Evolutionary conservation across 2,329 filamentous ascomycete species (phyloP), one percentile per base, ranked within the genome.

Genomic region (Basipetospora sp.): DNA sequence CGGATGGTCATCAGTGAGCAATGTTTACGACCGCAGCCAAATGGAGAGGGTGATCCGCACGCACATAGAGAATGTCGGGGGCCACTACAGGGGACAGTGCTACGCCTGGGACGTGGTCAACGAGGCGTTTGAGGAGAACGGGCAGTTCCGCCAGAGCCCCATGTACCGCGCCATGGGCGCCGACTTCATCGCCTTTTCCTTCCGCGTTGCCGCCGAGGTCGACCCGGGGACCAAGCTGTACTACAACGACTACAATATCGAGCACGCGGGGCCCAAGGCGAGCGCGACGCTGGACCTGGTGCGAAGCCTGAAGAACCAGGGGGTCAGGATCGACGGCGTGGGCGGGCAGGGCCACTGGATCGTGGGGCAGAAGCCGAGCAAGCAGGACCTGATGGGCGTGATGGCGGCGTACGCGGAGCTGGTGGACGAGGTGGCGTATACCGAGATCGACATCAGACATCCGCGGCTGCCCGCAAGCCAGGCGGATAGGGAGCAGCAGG

Each of bases 71-170:
- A 63, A 69, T 44, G 70, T 68, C 34, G 67, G 69, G 4, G 59
- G 55, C 8, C 64, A 76, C 52, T 77, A 68, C 57, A 65, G 65
- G 50, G 67, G 69, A 37, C 60, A 69, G 44, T 76, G 73, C 52
- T 70, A 71, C 50, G 63, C 65, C 20, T 80, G 73, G 73, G 74
- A 79, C 40, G 74, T 79, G 0, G 64, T 77, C n/a, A 79, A 74
- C 46, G 68, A 75, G 53, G 65, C 64, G 8, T 60, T 74, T 40
- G 63, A 71, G 39, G 69, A 74, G 41, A 63, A 69, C 48, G 67
- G 67, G 15, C 62, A 58, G 1, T 65, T 58, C 45, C 58, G 66
- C 39, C 47, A 61, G 41, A 56, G 52, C 25, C 53, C 71, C 34
- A 74, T 67, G 55, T 64, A 65, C 50, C 49, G 63, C 16, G 58